These are phyloP conservation scores for Vaccinium darrowii DNA, from an alignment of 148 eudicot species.

Conservation along the genomic window DNA sequence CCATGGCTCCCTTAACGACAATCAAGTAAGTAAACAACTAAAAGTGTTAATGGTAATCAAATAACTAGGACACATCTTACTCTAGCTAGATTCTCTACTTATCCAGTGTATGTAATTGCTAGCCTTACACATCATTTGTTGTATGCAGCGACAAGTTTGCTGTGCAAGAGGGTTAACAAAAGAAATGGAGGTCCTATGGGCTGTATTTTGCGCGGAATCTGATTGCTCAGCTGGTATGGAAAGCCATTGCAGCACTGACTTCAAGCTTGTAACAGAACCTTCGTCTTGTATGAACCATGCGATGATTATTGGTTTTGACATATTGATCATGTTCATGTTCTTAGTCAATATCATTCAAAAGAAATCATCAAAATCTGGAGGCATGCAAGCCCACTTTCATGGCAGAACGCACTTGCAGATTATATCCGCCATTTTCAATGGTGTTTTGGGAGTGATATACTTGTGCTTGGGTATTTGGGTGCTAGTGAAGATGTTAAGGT, in stretches of 20 bases:
- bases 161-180: not conserved
- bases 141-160: not conserved
- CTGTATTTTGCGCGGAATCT: conserved; percentile 39
- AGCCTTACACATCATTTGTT: not conserved
- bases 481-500: conserved; percentile 34
- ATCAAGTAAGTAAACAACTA: too few relatives aligned
- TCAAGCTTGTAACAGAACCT: conserved; percentile 42
- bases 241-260: conserved; percentile 39
- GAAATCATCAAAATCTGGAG: conserved; percentile 27
- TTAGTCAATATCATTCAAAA: conserved; percentile 40
- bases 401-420: conserved; percentile 40
- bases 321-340: conserved; percentile 49
- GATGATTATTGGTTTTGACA: conserved; percentile 48
- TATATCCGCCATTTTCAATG: conserved; percentile 51
- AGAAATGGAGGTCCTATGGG: conserved; percentile 45
- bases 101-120: not conserved
- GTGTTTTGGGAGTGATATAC: conserved; percentile 55
- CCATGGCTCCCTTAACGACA: too few relatives aligned
- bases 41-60: too few relatives aligned
- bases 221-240: conserved; percentile 27
- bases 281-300: conserved; percentile 84
- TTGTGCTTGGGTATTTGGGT: conserved; percentile 50
- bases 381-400: conserved; percentile 20
- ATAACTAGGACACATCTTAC: not conserved
- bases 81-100: not conserved